Evolutionary conservation across 352 stramenopile genomes (phyloP), one percentile per base, ranked within the genome.

Genomic region (Phytophthora lateralis): DNA sequence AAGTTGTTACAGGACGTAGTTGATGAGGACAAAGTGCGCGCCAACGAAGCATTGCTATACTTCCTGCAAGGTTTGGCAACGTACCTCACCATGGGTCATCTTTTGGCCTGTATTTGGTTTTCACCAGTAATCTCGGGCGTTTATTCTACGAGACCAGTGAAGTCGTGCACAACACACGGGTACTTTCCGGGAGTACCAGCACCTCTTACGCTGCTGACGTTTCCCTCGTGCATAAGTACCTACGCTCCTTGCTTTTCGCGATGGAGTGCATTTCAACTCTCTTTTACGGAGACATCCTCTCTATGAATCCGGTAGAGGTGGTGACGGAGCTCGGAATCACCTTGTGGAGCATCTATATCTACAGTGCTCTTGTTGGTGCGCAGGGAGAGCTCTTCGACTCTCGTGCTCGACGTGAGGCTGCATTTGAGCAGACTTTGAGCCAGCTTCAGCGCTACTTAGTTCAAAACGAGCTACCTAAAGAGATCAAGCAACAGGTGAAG

Each of bases 401-500:
- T 8, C 66, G 85, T 26, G 75, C 76, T 12, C 60, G 70, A 3
- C 61, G 67, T 11, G 73, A 88, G 21, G 83, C 83, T 24, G 55
- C 72, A 0, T 89, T 90, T 39, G 83, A 92, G 59, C 76, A 92
- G 46, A 88, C 71, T 12, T 53, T 90, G 53, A 73, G 65, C 2
- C 77, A 89, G 42, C 35, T 92, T 29, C 79, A 92, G 63, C 79
- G 85, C 56, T 92, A 92, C 35, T 41, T 92, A 30, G 60, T 88
- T 0, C 75, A 89, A 24, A 88, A 90, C 48, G 76, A 84, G 6
- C 72, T 92, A 1, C 80, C 83, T 2, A 88, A 90, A 38, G 70
- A 45, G 0, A 60, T 90, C 18, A 85, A 88, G 55, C 73, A 78
- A 39, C 83, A 91, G 35, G 72, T 91, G 26, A 89, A 92, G 51